A percentile compares a stretch with the other conserved stretches of the same genome.
These are phyloP conservation scores for Pseudomonodictys pantanalensis DNA, from an alignment of 495 filamentous ascomycete genomes.

Conservation along the genomic window DNA sequence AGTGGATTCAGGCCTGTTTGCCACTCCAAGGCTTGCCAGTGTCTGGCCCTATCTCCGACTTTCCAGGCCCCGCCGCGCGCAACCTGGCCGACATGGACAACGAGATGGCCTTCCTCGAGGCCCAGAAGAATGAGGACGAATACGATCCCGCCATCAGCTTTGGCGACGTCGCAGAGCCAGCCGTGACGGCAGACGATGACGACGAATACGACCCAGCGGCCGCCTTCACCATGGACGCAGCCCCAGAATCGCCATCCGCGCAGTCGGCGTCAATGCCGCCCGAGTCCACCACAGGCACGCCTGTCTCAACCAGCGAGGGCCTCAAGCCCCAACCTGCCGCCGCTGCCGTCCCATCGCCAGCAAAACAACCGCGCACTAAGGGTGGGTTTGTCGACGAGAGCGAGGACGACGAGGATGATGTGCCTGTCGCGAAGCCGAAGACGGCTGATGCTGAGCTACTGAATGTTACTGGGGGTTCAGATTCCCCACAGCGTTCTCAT, in stretches of 20 bases:
- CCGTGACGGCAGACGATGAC: constrained; percentile 34
- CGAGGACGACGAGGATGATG: constrained; percentile 51
- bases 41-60: background rate
- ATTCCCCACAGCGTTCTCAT: constrained; percentile 48
- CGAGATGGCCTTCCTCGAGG: constrained; percentile 57
- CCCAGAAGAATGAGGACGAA: constrained; percentile 37
- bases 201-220: constrained; percentile 42
- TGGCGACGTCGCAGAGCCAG: constrained; percentile 3
- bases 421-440: constrained; percentile 41
- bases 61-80: constrained; percentile 10
- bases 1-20: too few species aligned
- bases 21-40: background rate
- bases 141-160: constrained; percentile 29
- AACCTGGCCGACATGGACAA: constrained; percentile 62
- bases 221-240: background rate
- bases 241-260: constrained; percentile 13
- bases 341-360: constrained; percentile 14
- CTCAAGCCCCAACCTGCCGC: constrained; percentile 23
- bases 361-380: constrained; percentile 62
- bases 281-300: constrained; percentile 11
- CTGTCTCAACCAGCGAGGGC: background rate
- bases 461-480: constrained; percentile 30
- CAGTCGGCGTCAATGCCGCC: constrained; percentile 28
- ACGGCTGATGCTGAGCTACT: constrained; percentile 35
- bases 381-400: constrained; percentile 81